Base-by-base conservation (phyloP, 208 protist genomes). In the Leishmania martiniquensis region DNA sequence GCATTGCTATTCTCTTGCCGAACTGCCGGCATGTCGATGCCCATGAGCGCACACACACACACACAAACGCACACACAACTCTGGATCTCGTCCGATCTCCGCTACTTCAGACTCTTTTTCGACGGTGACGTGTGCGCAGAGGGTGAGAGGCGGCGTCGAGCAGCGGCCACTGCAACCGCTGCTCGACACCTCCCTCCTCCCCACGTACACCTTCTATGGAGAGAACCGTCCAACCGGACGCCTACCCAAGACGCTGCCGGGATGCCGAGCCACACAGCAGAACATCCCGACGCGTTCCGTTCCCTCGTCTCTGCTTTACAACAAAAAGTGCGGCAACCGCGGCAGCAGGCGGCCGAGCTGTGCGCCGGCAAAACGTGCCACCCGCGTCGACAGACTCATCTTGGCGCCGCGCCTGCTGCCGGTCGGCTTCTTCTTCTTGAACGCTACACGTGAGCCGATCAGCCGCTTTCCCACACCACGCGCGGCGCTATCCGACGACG, bases 311-410 rank as follows among this genome's bases (percentile, higher is more conserved):
- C 45, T n/a, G n/a, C 1, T 7, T 76, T 85, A 92, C 34, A 90
- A 87, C 45, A 96, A 51, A 51, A 94, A 72, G 9, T 85, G 83
- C 0, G 93, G 93, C 37, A 97, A 79, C 13, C 67, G 69, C 12
- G 85, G 84, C 7, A 96, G 68, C 9, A 90, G 49, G n/a, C 85
- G 85, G 17, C 81, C 77, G 9, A 92, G 80, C 65, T 93, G 86
- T 44, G 72, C 62, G 1, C 80, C 85, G 12, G 86, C 89, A 44
- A 89, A 86, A 72, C 93, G 85, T 1, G 88, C 67, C 20, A 91
- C 67, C 42, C 75, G 73, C 49, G 69, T 76, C 45, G 47, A 29
- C 1, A 78, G 47, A 25, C 73, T 80, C 86, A 97, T 92, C 45
- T 87, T 83, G 63, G 63, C 76, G 13, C 73, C 73, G 37, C 85